Evolutionary conservation across 441 rosid species (phyloP), one percentile per base, ranked within the genome.

Genomic region (Brassica hybrid): DNA sequence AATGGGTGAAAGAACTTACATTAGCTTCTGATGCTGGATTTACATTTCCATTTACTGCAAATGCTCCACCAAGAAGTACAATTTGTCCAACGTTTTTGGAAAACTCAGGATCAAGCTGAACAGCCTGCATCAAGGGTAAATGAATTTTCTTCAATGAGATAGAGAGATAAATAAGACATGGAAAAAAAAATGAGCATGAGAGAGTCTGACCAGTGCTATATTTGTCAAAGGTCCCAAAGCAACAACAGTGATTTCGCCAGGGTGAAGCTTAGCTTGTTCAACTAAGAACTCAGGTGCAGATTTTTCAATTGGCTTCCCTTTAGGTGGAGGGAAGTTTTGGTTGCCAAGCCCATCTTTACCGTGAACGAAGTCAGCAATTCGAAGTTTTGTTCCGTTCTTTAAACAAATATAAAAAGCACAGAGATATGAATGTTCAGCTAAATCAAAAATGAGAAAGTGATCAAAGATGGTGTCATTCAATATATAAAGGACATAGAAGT

Each of bases 311-410:
- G 92, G 84, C 70, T 88, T 92, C 70, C 91, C 94, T 63, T 84
- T 82, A 7, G 99, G 95, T 57, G 94, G 91, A n/a, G 94, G 87
- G 41, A 91, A 91, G 70, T 91, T 88, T 82, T 95, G 99, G 84
- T 93, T 93, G 70, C 99, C 99, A 77, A 91, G 96, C 68, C 96
- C 98, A 69, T 95, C 98, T 19, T 85, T 57, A 38, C 99, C 99
- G 80, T 95, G 99, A 75, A 95, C 90, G 84, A 95, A 93, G 85
- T 88, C 91, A 79, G 97, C 99, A 80, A 93, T 82, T 6, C 93
- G 89, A 72, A 89, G 92, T 65, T 93, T 93, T 36, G 92, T 85
- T 64, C 83, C 97, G 71, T 88, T 85, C 98, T 95, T 83, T 72
- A 76, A 76, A 27, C 32, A 71, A 62, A 12, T n/a, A 45, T 45